Evolutionary conservation across 192 early-diverging fungal species (phyloP), one percentile per base, ranked within the genome.

Genomic region (Mortierella claussenii): DNA sequence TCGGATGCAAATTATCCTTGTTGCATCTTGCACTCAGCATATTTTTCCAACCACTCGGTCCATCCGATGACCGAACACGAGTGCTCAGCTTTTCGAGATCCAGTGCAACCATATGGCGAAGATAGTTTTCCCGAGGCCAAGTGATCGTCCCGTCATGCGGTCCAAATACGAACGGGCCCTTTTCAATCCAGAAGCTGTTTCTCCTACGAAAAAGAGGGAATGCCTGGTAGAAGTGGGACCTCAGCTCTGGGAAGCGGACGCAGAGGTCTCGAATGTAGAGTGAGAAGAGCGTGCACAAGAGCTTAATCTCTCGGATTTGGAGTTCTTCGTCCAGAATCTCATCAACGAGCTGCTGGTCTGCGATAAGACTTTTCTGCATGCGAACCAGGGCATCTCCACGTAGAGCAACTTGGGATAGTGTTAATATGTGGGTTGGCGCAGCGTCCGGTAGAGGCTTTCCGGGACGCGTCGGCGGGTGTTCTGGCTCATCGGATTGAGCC

Each of bases 31-130:
- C 17, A 20, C 40, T 42, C 40, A 42, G 8, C 40, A 42, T 11
- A 11, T 42, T 17, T 8, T 8, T 11, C 17, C 8, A 11, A 49
- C 23, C 23, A 10, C 10, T 12, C 17, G 13, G n/a, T n/a, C n/a
- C n/a, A n/a, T n/a, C n/a, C n/a, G 37, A 40, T 40, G 13, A 40
- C 24, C 24, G 55, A 27, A 2, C 18, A 5, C 62, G 50, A 3
- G 67, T 69, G 5, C 42, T 52, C 3, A 69, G 42, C 33, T 60
- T 69, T 27, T 60, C 57, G 15, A 69, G 67, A 45, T 69, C 57
- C 0, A 69, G 23, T 1, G 54, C 56, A 20, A 43, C 32, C 20
- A 50, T 30, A 37, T 69, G 56, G 1, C 49, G 56, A 26, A 60
- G 67, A 40, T 69, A 69, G 18, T 31, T 1, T 32, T 60, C 49